These are phyloP conservation scores for Exophiala calicioides DNA, from an alignment of 2,329 filamentous ascomycete genomes.

Conservation along the genomic window DNA sequence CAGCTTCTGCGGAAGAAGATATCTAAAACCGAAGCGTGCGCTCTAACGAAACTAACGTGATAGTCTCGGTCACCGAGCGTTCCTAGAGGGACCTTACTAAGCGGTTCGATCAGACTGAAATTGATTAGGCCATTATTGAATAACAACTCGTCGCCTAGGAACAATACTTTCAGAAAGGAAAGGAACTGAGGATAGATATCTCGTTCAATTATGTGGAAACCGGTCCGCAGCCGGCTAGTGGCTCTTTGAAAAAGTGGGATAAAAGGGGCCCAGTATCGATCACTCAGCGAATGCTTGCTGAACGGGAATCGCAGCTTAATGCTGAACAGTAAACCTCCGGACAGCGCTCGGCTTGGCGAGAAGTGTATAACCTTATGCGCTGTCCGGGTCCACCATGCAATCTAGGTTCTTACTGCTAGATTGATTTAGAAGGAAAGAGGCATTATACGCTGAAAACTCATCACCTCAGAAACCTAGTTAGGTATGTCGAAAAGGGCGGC, in stretches of 20 bases:
- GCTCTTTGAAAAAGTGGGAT: constrained; percentile 3
- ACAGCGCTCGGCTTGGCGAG: constrained; percentile 33
- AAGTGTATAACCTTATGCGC: constrained; percentile 37
- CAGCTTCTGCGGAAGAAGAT: constrained; percentile 6
- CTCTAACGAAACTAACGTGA: constrained; percentile 8
- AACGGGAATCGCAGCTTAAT: constrained; percentile 31
- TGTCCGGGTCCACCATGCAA: constrained; percentile 34
- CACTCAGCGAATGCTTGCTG: constrained; percentile 32
- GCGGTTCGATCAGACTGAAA: constrained; percentile 9
- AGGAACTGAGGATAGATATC: constrained; percentile 8
- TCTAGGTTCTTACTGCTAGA: constrained; percentile 37
- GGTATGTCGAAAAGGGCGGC: constrained; percentile 33
- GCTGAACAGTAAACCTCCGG: constrained; percentile 31
- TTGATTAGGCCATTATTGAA: constrained; percentile 9
- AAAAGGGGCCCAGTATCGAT: constrained; percentile 7
- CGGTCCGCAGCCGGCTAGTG: neutral
- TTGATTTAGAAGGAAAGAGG: constrained; percentile 36
- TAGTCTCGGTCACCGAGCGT: constrained; percentile 8
- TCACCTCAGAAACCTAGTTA: constrained; percentile 36
- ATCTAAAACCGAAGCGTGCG: constrained; percentile 7
- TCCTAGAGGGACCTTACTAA: constrained; percentile 11
- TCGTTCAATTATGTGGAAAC: constrained; percentile 12
- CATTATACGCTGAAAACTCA: constrained; percentile 37
- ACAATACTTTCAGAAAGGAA: constrained; percentile 11
- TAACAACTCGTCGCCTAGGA: constrained; percentile 5